Percentiles rank a stretch among this genome's conserved stretches.
Evolutionary conservation across 2,329 filamentous ascomycete species (phyloP).

Genomic region (Chrysosporium queenslandicum): DNA sequence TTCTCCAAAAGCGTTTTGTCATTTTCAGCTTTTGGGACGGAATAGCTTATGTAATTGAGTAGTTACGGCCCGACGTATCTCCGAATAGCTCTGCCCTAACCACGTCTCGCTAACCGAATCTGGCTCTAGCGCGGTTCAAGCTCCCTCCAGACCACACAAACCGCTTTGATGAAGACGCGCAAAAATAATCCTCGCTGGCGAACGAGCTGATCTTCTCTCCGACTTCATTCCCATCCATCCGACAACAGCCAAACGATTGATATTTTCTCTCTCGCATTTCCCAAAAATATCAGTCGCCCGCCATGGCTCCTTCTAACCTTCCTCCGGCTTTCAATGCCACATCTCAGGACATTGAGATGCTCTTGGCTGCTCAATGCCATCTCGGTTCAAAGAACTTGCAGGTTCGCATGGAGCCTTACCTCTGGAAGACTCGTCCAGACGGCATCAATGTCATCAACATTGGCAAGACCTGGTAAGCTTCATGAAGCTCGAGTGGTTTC

Average conservation of each 20-base stretch:
- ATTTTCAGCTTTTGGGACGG: not conserved
- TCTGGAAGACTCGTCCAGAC: conserved; percentile 98
- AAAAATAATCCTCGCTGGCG: conserved; percentile 8
- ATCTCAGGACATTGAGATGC: conserved; percentile 97
- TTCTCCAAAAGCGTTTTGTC: not conserved
- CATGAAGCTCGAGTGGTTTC: not conserved
- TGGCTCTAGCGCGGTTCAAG: not conserved
- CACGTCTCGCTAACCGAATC: not conserved
- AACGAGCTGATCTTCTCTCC: conserved; percentile 16
- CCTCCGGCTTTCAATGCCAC: conserved; percentile 95
- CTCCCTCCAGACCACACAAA: conserved; percentile 15
- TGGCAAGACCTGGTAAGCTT: conserved; percentile 93
- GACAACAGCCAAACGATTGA: conserved; percentile 40
- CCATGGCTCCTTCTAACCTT: conserved; percentile 91
- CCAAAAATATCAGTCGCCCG: conserved; percentile 48
- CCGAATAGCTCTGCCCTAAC: conserved; percentile 17
- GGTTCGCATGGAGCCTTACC: conserved; percentile 98
- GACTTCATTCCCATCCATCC: conserved; percentile 26
- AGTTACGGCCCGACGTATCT: not conserved
- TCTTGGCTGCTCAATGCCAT: conserved; percentile 92
- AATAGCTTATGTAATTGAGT: not conserved
- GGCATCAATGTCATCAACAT: conserved; percentile 99
- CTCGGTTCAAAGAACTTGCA: conserved; percentile 98
- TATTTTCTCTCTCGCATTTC: conserved; percentile 30
- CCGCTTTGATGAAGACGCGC: conserved; percentile 7